These are phyloP conservation scores for Strigomonas culicis DNA, from an alignment of 208 protist species.

Conservation along the genomic window DNA sequence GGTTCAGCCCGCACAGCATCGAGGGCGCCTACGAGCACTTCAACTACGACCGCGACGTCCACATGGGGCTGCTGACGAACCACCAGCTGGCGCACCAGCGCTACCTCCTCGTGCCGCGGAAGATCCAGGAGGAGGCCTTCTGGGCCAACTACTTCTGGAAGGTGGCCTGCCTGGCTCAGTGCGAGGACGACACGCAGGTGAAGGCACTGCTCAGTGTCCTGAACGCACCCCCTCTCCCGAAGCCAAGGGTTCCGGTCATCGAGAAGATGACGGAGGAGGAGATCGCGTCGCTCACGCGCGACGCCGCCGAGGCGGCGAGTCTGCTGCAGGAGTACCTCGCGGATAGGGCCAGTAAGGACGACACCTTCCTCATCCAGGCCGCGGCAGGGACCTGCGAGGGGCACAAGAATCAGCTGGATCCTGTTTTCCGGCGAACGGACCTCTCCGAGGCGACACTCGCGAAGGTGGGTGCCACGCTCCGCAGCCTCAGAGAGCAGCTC, in stretches of 20 bases:
- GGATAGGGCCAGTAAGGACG: conserved; percentile 24
- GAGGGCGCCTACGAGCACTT: conserved; percentile 35
- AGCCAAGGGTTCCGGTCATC: neutral
- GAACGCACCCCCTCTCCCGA: conserved; percentile 36
- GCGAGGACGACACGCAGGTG: conserved; percentile 57
- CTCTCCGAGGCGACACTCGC: conserved; percentile 29
- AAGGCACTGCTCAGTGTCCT: conserved; percentile 51
- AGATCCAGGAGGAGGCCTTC: conserved; percentile 68
- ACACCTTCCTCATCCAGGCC: conserved; percentile 28
- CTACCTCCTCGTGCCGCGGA: conserved; percentile 63
- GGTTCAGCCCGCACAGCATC: conserved; percentile 37
- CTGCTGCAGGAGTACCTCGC: conserved; percentile 50
- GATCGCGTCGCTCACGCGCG: conserved; percentile 23
- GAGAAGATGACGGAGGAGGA: conserved; percentile 30
- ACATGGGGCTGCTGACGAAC: conserved; percentile 48
- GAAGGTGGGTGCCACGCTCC: conserved; percentile 27
- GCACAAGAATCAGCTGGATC: conserved; percentile 36
- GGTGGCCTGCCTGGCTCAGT: conserved; percentile 53
- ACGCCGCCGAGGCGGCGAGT: conserved; percentile 42
- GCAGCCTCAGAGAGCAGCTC: conserved; percentile 23
- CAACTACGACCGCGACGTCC: conserved; percentile 59
- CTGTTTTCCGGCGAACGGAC: conserved; percentile 24
- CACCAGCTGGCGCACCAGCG: conserved; percentile 40
- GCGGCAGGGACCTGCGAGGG: conserved; percentile 37
- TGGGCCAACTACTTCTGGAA: conserved; percentile 88